These are phyloP conservation scores for Aaosphaeria arxii DNA, from an alignment of 2,329 filamentous ascomycete species.

Conservation along the genomic window DNA sequence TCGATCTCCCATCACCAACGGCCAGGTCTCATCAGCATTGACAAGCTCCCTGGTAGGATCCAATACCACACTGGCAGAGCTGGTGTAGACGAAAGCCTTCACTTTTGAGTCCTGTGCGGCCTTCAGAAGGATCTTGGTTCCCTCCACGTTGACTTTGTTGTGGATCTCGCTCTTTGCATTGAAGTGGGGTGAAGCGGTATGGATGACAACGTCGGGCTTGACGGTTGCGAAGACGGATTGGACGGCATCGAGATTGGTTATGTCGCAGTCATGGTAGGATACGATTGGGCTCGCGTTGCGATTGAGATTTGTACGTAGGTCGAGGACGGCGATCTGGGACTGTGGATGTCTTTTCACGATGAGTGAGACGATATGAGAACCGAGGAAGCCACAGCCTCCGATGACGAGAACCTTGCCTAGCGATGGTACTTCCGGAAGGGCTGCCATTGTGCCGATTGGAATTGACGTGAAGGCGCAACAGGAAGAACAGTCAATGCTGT, in stretches of 20 bases:
- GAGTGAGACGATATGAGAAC: constrained; percentile 49
- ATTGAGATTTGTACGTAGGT: constrained; percentile 43
- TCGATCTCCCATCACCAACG: constrained; percentile 42
- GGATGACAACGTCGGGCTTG: constrained; percentile 44
- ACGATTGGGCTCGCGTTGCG: constrained; percentile 40
- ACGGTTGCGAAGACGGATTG: constrained; percentile 41
- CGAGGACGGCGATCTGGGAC: constrained; percentile 46
- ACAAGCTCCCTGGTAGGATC: constrained; percentile 44
- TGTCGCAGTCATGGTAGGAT: constrained; percentile 50
- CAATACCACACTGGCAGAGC: constrained; percentile 49
- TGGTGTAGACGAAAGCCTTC: constrained; percentile 54
- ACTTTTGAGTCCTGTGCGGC: constrained; percentile 48
- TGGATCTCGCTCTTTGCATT: constrained; percentile 39
- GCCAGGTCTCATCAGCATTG: constrained; percentile 50
- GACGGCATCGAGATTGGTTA: constrained; percentile 45
- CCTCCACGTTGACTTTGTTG: constrained; percentile 51
- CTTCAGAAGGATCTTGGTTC: constrained; percentile 48
- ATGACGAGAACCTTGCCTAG: constrained; percentile 48
- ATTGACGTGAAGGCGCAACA: no score
- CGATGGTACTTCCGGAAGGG: constrained; percentile 12
- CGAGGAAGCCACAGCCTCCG: constrained; percentile 52
- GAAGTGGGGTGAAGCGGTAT: constrained; percentile 48
- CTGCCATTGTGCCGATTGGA: no score
- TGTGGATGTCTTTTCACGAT: constrained; percentile 37
- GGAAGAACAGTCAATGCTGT: no score